Conservation (phyloP, 2,329 filamentous ascomycete genomes). For the Talaromyces sp. region DNA sequence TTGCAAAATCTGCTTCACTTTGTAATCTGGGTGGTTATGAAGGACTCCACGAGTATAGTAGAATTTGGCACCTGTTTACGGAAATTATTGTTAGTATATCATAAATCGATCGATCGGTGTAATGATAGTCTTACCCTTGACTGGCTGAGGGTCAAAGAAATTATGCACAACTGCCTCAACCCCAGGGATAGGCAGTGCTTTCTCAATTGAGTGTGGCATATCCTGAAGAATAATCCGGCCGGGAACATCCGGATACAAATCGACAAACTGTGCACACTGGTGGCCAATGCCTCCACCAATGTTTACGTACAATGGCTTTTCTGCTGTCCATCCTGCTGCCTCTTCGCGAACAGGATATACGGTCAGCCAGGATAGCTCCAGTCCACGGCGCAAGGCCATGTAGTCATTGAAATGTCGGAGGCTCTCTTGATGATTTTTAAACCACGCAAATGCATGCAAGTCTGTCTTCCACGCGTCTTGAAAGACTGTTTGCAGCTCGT, state of each 20-base stretch:
- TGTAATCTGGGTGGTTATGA: background rate
- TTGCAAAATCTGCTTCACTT: background rate
- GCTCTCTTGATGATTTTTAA: constrained; percentile 18
- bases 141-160: constrained; percentile 1
- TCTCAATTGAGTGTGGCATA: constrained; percentile 31
- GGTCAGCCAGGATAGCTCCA: constrained; percentile 31
- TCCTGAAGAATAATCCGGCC: constrained; percentile 48
- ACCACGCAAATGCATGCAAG: constrained; percentile 21
- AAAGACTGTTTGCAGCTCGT: constrained; percentile 19
- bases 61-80: constrained; percentile 6
- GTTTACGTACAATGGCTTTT: constrained; percentile 14
- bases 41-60: constrained; percentile 1
- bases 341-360: constrained; percentile 11
- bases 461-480: constrained; percentile 21
- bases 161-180: constrained; percentile 19
- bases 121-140: background rate
- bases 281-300: constrained; percentile 17
- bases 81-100: background rate
- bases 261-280: constrained; percentile 26
- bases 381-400: constrained; percentile 32
- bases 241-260: constrained; percentile 28
- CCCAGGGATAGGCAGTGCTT: constrained; percentile 11
- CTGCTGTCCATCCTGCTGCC: constrained; percentile 10
- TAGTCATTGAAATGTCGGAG: constrained; percentile 35
- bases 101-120: background rate